Evolutionary conservation across 805 yeast genomes (phyloP).

Genomic region (Debaryomyces prosopidis): DNA sequence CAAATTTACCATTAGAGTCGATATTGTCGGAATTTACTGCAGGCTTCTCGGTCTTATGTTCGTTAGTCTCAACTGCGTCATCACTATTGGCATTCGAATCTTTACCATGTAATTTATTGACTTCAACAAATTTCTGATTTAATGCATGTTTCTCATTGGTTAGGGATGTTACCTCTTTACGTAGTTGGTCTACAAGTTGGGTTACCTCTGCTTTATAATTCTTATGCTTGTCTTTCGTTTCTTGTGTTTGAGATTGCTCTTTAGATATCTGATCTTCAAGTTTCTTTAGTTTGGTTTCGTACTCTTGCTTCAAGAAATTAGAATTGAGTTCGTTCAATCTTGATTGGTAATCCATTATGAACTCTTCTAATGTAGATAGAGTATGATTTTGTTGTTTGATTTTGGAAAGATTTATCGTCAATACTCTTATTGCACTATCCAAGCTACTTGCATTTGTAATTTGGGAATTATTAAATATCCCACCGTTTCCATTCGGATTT

Average conservation of each 20-base stretch:
- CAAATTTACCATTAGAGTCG: not conserved
- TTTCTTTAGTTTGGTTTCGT: constrained; percentile 10
- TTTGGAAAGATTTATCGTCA: constrained; percentile 56
- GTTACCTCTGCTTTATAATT: constrained; percentile 1
- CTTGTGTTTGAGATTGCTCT: constrained; percentile 13
- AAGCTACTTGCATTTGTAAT: constrained; percentile 57
- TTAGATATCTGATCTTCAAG: constrained; percentile 16
- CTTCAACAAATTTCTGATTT: not conserved
- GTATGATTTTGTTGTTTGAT: constrained; percentile 61
- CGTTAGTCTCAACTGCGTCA: not conserved
- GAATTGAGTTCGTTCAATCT: constrained; percentile 26
- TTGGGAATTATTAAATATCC: constrained; percentile 59
- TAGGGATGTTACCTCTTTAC: not conserved
- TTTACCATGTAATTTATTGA: not conserved
- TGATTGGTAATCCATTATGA: constrained; percentile 49
- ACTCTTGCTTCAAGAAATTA: constrained; percentile 20
- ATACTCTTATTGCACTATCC: constrained; percentile 53
- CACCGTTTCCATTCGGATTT: constrained; percentile 49
- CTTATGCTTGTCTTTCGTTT: constrained; percentile 15
- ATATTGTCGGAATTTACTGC: not conserved
- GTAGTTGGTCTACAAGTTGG: constrained; percentile 2
- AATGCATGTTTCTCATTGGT: not conserved
- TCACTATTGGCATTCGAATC: not conserved
- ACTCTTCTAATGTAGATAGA: constrained; percentile 53
- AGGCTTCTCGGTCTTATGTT: not conserved